Evolutionary conservation across 805 yeast genomes (phyloP).

Genomic region (Cyberlindnera mrakii): DNA sequence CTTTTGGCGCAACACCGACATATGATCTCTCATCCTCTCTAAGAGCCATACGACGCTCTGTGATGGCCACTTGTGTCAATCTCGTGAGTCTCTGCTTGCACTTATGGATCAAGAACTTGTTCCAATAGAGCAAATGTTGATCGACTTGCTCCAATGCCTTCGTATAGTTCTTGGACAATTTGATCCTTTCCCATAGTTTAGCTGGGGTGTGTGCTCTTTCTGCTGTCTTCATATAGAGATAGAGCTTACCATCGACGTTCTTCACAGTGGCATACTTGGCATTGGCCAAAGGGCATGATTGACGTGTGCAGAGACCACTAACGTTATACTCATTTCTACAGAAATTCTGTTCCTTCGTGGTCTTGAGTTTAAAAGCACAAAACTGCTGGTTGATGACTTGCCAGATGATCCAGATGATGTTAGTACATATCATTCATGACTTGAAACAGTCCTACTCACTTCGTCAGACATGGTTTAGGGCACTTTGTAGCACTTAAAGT

Average conservation of each 20-base stretch:
- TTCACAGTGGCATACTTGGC: constrained; percentile 86
- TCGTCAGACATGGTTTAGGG: constrained; percentile 20
- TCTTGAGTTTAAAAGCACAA: constrained; percentile 88
- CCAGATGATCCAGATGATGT: constrained; percentile 69
- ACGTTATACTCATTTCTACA: constrained; percentile 97
- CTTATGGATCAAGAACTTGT: constrained; percentile 81
- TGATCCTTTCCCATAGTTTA: constrained; percentile 91
- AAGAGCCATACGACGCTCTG: constrained; percentile 88
- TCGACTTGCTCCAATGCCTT: constrained; percentile 88
- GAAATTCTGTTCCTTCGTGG: constrained; percentile 84
- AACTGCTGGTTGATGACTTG: constrained; percentile 92
- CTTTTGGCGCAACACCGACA: constrained; percentile 90
- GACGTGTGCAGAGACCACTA: constrained; percentile 87
- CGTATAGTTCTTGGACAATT: constrained; percentile 80
- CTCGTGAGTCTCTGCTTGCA: constrained; percentile 95
- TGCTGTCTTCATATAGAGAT: constrained; percentile 92
- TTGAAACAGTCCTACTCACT: constrained; percentile 1
- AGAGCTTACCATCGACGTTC: constrained; percentile 70
- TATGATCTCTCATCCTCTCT: constrained; percentile 89
- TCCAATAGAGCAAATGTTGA: constrained; percentile 86
- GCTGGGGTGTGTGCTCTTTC: constrained; percentile 97
- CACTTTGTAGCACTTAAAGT: neutral
- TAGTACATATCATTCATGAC: no score
- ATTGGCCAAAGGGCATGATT: constrained; percentile 94
- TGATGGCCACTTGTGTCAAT: constrained; percentile 89